Percentiles rank a stretch among this genome's conserved stretches.
These are phyloP conservation scores for Cyclocybe aegerita DNA, from an alignment of 768 basidiomycete species.

Conservation along the genomic window DNA sequence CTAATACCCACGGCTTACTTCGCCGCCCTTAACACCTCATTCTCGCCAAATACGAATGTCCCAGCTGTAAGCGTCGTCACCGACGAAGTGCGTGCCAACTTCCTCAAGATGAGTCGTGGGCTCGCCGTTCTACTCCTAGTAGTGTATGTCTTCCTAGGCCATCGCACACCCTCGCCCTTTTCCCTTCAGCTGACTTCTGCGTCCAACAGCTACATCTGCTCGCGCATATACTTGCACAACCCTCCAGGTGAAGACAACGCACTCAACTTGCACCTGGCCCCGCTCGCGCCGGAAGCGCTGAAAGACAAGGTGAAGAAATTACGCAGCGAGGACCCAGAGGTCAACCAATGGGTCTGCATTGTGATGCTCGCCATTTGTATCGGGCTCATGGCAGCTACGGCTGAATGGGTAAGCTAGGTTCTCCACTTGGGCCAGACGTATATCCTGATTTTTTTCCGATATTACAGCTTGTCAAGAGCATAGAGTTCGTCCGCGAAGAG, in stretches of 20 bases:
- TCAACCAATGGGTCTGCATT: conserved; percentile 65
- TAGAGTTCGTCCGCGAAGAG: conserved; percentile 49
- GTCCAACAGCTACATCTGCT: conserved; percentile 54
- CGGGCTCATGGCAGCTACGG: conserved; percentile 64
- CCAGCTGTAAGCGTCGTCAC: conserved; percentile 21
- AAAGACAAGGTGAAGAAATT: conserved; percentile 37
- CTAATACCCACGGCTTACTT: conserved; percentile 71
- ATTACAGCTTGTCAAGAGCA: conserved; percentile 59
- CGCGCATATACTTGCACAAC: conserved; percentile 69
- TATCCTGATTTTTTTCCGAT: background rate
- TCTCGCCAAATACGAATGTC: conserved; percentile 7
- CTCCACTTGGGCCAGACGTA: background rate
- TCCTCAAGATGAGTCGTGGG: conserved; percentile 67
- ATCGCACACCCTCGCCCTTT: background rate
- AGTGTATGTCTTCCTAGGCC: conserved; percentile 39
- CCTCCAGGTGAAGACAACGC: conserved; percentile 62
- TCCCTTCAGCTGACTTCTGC: background rate
- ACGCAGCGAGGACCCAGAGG: conserved; percentile 44
- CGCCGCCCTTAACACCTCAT: conserved; percentile 42
- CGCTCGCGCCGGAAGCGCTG: conserved; percentile 45
- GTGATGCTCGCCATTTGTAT: conserved; percentile 50
- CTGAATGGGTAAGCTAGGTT: conserved; percentile 57
- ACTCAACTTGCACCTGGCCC: conserved; percentile 30
- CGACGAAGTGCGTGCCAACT: conserved; percentile 41
- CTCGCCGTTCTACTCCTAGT: conserved; percentile 60